These are phyloP conservation scores for Chlorokybus atmophyticus DNA, from an alignment of 139 green algal species.

Conservation along the genomic window DNA sequence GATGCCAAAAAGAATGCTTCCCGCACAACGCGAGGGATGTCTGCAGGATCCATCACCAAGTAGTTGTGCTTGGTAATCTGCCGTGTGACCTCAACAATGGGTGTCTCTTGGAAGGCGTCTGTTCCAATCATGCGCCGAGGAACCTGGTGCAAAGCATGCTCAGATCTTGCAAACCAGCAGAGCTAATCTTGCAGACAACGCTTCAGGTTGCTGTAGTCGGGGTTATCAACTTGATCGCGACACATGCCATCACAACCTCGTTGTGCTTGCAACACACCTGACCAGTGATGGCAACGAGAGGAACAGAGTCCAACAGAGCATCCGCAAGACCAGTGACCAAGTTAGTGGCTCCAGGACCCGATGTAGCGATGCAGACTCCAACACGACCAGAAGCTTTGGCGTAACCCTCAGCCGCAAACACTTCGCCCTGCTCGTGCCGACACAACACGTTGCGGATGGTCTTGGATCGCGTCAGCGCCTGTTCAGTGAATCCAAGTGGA, in stretches of 20 bases:
- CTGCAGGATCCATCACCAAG: constrained; percentile 92
- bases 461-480: constrained; percentile 84
- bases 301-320: constrained; percentile 91
- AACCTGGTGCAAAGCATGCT: too few relatives aligned
- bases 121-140: constrained; percentile 73
- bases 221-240: too few relatives aligned
- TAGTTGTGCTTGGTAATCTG: constrained; percentile 99
- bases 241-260: constrained; percentile 3
- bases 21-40: constrained; percentile 87
- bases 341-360: constrained; percentile 93
- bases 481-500: constrained; percentile 13
- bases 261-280: constrained; percentile 3
- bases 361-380: constrained; percentile 97
- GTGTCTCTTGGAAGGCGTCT: constrained; percentile 97
- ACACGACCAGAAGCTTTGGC: constrained; percentile 86
- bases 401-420: constrained; percentile 98
- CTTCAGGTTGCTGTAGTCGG: too few relatives aligned
- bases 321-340: constrained; percentile 96
- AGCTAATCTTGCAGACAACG: too few relatives aligned
- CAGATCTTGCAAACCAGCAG: too few relatives aligned
- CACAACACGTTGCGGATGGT: constrained; percentile 90
- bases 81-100: constrained; percentile 96
- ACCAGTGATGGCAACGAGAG: constrained; percentile 96
- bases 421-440: constrained; percentile 95
- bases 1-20: constrained; percentile 92